These are phyloP conservation scores for Mycosarcoma mackinlayi DNA, from an alignment of 1,284 basidiomycete genomes.

Conservation along the genomic window DNA sequence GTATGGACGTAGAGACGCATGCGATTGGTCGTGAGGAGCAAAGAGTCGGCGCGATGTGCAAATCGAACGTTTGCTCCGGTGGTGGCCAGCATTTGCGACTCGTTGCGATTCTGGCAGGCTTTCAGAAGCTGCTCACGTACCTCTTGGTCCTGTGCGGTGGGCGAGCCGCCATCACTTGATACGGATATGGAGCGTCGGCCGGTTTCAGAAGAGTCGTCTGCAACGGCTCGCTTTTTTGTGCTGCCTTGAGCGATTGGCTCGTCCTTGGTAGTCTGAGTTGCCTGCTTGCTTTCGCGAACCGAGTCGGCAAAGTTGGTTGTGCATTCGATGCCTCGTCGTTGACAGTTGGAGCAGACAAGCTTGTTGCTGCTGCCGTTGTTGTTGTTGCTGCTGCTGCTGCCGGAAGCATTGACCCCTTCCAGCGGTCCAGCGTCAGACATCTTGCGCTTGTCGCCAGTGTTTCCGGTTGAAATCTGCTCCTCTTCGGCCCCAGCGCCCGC, in stretches of 20 bases:
- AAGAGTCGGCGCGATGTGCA: slow-evolving; percentile 41
- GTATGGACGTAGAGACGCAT: slow-evolving; percentile 54
- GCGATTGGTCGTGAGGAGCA: slow-evolving; percentile 48
- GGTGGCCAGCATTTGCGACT: slow-evolving; percentile 31
- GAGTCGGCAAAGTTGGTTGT: slow-evolving; percentile 55
- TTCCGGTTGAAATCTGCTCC: slow-evolving; percentile 11
- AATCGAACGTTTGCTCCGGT: slow-evolving; percentile 38
- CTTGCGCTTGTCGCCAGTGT: slow-evolving; percentile 45
- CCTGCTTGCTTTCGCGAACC: slow-evolving; percentile 44
- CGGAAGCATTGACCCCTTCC: neutral
- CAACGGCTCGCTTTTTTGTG: slow-evolving; percentile 44
- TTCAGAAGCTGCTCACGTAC: slow-evolving; percentile 31
- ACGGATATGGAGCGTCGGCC: slow-evolving; percentile 45
- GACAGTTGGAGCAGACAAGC: slow-evolving; percentile 52
- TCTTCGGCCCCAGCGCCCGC: slow-evolving; percentile 3
- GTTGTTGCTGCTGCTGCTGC: neutral
- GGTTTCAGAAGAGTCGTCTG: slow-evolving; percentile 29
- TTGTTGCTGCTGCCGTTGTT: slow-evolving; percentile 10
- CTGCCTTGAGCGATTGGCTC: slow-evolving; percentile 20
- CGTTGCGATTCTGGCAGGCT: slow-evolving; percentile 23
- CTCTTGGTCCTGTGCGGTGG: slow-evolving; percentile 11
- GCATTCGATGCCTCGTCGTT: slow-evolving; percentile 50
- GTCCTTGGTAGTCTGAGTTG: slow-evolving; percentile 30
- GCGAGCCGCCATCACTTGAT: slow-evolving; percentile 30
- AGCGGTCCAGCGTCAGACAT: slow-evolving; percentile 40